Base-by-base conservation (phyloP, 129 eudicot species). In the Lactuca sativa region DNA sequence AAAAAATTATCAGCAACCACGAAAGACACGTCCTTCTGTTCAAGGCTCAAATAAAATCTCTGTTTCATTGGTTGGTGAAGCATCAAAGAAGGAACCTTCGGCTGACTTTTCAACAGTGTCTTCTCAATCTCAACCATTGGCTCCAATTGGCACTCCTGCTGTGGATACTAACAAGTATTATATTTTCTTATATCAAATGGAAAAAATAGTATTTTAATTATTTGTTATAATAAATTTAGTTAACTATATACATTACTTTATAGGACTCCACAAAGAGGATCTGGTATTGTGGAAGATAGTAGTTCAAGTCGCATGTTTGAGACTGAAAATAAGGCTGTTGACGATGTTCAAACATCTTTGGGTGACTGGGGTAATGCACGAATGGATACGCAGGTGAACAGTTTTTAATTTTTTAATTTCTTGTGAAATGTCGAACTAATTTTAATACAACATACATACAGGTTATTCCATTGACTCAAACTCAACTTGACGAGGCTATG, bases 401-500 rank as follows among this genome's bases (percentile, higher is more conserved):
- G 8, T 16, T 56, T 16, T 34, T 4, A 21, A 7, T 31, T 21
- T 63, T 7, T 8, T 54, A 5, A 0, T 40, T 0, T 34, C 40
- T 4, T 44, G 67, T 55, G 14, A 18, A 65, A n/a, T 41, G 14
- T 47, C n/a, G 31, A 49, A 49, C 55, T 77, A 47, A 59, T 30
- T 17, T 21, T 10, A 56, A 11, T 79, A 55, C 59, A 57, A 71
- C 36, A 18, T 73, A 44, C 80, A 93, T 73, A 44, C 80, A 93
- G 97, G 97, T 90, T 64, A 89, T 89, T 88, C 69, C 95, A 38
- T 84, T 93, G 75, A 85, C 90, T 21, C 99, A 93, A 86, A 87
- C 85, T 54, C 99, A 87, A 79, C 84, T 93, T 54, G 93, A 93
- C 62, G 99, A 93, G 56, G 95, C 97, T 62, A 87, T 90, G 97